Base-by-base conservation (phyloP, 2,329 filamentous ascomycete genomes). In the Aspergillus persii region DNA sequence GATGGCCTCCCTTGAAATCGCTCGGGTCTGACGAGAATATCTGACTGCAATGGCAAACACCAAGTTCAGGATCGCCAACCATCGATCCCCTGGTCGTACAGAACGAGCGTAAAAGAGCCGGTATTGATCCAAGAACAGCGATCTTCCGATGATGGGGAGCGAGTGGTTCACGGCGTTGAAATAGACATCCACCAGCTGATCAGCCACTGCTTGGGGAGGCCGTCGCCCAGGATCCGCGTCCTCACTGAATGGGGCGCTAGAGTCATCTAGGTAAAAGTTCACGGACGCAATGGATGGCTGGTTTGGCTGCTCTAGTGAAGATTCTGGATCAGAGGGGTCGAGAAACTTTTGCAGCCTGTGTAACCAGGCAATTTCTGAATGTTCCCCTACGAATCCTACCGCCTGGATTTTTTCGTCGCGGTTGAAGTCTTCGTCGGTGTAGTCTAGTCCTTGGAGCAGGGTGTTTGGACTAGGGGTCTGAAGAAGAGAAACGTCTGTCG, bases 291-390 rank as follows among this genome's bases (percentile, higher is more conserved):
- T 69, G 29, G 66, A 73, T 49, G 64, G 67, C 31, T 55, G 66
- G 56, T 68, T 65, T 53, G 58, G 50, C 29, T 15, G 62, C 41
- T 66, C 68, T 54, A 59, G 63, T 27, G 54, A 52, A 39, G 62
- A 53, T 41, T 60, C 61, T 2, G 61, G 63, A 48, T 50, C 64
- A 11, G 66, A 69, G 36, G 65, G 66, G 53, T 74, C 71, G 53
- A 77, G 73, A 31, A 72, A 63, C 53, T 74, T 70, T 50, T 72
- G 75, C 55, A 80, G 64, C 54, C 74, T 70, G 61, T 79, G 75
- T 29, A 80, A 62, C 78, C 78, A 80, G 26, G 72, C 74, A 46
- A 77, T 71, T 54, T 79, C 77, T 4, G 77, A 79, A 55, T 78
- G 76, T 58, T 78, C 79, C 9, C 78, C 78, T 57, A 79, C 72